Evolutionary conservation across 106 monocot species (phyloP), one percentile per base, ranked within the genome.

Genomic region (Alisma plantagoaquatica): DNA sequence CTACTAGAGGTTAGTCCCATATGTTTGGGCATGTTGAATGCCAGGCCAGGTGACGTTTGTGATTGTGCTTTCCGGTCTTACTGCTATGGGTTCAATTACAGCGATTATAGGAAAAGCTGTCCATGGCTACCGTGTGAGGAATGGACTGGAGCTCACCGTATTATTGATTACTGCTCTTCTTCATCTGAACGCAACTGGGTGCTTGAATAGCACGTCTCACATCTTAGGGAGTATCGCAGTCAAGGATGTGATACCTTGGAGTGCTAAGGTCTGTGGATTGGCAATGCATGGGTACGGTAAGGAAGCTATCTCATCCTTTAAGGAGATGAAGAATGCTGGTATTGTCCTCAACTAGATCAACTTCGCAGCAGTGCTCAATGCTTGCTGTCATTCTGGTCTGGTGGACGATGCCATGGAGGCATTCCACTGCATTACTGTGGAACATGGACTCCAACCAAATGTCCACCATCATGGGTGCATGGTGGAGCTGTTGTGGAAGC

Each of bases 401-500:
- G 61, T 77, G 2, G 64, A 73, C 23, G 57, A 74, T 21, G 89
- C 70, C 11, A 51, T 62, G 60, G 41, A 38, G 42, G 75, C 63
- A 17, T 78, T 83, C 31, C 10, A 3, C 1, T 59, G 61, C 59
- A 79, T 89, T 78, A 61, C 61, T 0, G 46, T 71, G 0, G 79
- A 70, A 28, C 74, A 66, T 38, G 73, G 79, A 0, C 35, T 73
- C 14, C 50, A 79, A 57, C 88, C 88, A 0, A 56, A 43, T 2
- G 65, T 89, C 41, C 73, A 83, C 20, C 82, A 83, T 19, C 83
- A 76, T 31, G 88, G 83, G 4, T 89, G 88, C 56, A 70, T 89
- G 70, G 83, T 89, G 4, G 83, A 89, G 52, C 33, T 89, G 25
- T 60, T 83, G 29, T 72, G 77, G 1, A 78, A 28, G 71, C 62